Percentiles rank a stretch among this genome's conserved stretches.
Conservation (phyloP, 805 yeast genomes). For the Teunomyces barrocoloradensis region DNA sequence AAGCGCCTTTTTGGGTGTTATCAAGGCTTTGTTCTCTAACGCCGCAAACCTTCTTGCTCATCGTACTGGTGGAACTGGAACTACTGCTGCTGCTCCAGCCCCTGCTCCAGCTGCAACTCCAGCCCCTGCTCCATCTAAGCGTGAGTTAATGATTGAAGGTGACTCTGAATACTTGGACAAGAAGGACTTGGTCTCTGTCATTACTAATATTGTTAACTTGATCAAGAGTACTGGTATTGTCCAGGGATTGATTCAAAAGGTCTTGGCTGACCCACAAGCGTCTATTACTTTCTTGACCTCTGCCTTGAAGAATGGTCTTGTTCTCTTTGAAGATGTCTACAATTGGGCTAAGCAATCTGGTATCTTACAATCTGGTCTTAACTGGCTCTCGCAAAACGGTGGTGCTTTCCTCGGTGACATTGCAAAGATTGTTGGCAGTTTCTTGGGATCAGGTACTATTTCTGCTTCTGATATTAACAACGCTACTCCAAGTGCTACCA, state of each 20-base stretch:
- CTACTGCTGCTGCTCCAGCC: constrained; percentile 14
- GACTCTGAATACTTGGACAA: constrained; percentile 31
- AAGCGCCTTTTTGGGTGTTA: constrained; percentile 30
- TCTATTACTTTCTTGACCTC: constrained; percentile 31
- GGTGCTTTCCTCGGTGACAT: constrained; percentile 21
- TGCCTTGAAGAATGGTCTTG: constrained; percentile 33
- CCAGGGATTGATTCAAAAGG: constrained; percentile 28
- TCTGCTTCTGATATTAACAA: constrained; percentile 15
- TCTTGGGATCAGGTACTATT: constrained; percentile 24
- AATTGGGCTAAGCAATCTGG: constrained; percentile 39
- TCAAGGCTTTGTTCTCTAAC: constrained; percentile 31
- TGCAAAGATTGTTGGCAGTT: constrained; percentile 27
- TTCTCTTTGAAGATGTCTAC: constrained; percentile 33
- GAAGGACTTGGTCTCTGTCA: constrained; percentile 33
- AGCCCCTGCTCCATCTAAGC: constrained; percentile 10
- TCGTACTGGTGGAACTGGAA: constrained; percentile 7
- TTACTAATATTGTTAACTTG: constrained; percentile 25
- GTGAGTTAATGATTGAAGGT: constrained; percentile 6
- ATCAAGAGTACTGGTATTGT: constrained; percentile 37
- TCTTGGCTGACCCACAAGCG: constrained; percentile 35
- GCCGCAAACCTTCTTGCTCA: constrained; percentile 28
- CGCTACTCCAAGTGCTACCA: constrained; percentile 16
- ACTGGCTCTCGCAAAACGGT: constrained; percentile 25
- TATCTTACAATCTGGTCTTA: constrained; percentile 25
- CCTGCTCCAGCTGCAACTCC: constrained; percentile 9